Evolutionary conservation across 1,139 yeast species (phyloP).

Genomic region (Suhomyces chickasaworum): DNA sequence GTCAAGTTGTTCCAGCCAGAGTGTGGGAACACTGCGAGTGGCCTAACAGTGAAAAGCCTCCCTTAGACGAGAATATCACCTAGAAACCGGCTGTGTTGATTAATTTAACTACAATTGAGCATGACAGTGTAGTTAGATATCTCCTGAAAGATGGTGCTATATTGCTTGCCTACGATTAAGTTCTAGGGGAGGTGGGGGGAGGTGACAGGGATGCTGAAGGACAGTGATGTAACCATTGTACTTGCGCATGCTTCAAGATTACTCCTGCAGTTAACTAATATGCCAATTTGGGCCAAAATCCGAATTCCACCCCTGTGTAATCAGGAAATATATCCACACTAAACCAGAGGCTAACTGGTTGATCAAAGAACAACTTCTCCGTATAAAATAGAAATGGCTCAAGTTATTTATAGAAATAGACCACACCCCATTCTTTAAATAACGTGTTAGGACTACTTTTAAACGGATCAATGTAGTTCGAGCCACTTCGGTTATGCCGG

Average conservation of each 20-base stretch:
- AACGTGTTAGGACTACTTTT: neutral
- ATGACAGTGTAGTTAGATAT: neutral
- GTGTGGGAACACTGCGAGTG: neutral
- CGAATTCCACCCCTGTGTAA: neutral
- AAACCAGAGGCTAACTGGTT: neutral
- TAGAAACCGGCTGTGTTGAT: neutral
- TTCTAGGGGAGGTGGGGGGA: neutral
- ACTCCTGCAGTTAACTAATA: neutral
- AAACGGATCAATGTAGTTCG: neutral
- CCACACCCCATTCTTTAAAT: neutral
- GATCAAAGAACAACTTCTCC: neutral
- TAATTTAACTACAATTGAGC: neutral
- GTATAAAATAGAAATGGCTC: neutral
- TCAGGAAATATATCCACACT: neutral
- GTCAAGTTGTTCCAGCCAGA: neutral
- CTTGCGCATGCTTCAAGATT: neutral
- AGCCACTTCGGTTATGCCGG: neutral
- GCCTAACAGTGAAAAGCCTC: neutral
- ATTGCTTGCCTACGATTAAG: neutral
- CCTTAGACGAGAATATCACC: neutral
- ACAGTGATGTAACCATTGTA: neutral
- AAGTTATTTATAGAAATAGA: neutral
- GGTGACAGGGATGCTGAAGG: neutral
- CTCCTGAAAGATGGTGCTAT: neutral
- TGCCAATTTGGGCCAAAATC: neutral